A percentile compares a stretch with the other conserved stretches of the same genome.
These are phyloP conservation scores for Fusarium sambucinum DNA, from an alignment of 2,329 filamentous ascomycete genomes.

Conservation along the genomic window DNA sequence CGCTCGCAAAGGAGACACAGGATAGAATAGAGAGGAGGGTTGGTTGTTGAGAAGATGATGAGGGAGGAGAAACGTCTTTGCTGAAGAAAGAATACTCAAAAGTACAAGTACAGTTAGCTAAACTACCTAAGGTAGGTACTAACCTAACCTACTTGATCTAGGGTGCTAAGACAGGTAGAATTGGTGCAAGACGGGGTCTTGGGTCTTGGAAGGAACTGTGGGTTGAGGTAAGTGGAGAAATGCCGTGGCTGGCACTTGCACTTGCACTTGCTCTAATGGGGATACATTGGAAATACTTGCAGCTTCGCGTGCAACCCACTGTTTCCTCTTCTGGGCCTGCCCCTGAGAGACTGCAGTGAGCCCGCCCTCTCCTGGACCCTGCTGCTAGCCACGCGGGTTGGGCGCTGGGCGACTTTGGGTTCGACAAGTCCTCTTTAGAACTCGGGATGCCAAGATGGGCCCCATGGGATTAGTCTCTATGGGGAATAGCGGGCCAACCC, in stretches of 20 bases:
- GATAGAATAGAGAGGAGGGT: slow-evolving; percentile 9
- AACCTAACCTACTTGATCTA: neutral
- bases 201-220: neutral
- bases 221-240: slow-evolving; percentile 32
- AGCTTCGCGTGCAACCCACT: slow-evolving; percentile 4
- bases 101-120: neutral
- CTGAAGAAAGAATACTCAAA: slow-evolving; percentile 5
- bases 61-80: slow-evolving; percentile 20
- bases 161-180: slow-evolving; percentile 15
- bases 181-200: slow-evolving; percentile 18
- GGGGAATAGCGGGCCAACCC: slow-evolving; percentile 24
- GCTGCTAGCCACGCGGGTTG: slow-evolving; percentile 32
- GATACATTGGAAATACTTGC: slow-evolving; percentile 20
- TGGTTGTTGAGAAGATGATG: slow-evolving; percentile 14
- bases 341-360: slow-evolving; percentile 33
- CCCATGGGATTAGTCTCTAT: neutral
- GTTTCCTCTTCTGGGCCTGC: slow-evolving; percentile 32
- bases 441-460: slow-evolving; percentile 1
- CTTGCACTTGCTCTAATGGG: slow-evolving; percentile 1
- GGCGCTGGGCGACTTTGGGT: slow-evolving; percentile 1
- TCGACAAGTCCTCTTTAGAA: slow-evolving; percentile 10
- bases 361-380: slow-evolving; percentile 21
- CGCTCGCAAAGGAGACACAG: neutral
- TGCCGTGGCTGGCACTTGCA: slow-evolving; percentile 16
- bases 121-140: no score